Base-by-base conservation (phyloP, 73 alveolate genomes). In the Paraurostyla sp. region DNA sequence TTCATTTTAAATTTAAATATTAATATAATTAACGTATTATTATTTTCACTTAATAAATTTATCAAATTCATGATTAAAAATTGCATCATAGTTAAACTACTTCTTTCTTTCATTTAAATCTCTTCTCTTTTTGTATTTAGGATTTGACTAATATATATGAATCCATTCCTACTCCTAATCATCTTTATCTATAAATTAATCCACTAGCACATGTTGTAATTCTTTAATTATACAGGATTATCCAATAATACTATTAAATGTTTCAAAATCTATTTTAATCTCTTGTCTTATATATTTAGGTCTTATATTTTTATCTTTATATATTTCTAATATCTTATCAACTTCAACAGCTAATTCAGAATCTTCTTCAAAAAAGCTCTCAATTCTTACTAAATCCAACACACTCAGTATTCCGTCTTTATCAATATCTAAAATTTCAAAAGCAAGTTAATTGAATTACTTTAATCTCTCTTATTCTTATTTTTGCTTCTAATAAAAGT, bases 391-490 rank as follows among this genome's bases (percentile, higher is more conserved):
- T 32, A 60, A 60, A 60, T 60, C 78, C 23, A 60, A 60, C 4
- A 60, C 78, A 27, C 78, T 32, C 13, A 60, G 30, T 7, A 32
- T 60, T 27, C 78, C 78, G 23, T 60, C 78, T 27, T 60, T 60
- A 60, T 60, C 78, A 25, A 60, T 16, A 60, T 60, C 78, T 23
- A 60, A 32, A 27, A 60, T 60, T 60, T 60, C 78, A 60, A 60
- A 60, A 27, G 78, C 78, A 60, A 60, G 15, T 32, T 30, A 27
- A 50, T 60, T 60, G 7, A 60, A 60, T 60, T 60, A 9, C 49
- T 16, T 16, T 25, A 60, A 3, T 32, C 48, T 60, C 49, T 60
- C 78, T 27, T 27, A 25, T 60, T 60, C 78, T 60, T 25, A 22
- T 60, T 60, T 6, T 4, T 29, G 15, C 32, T 60, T 7, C 50